These are phyloP conservation scores for Coemansia sp. DNA, from an alignment of 192 early-diverging fungal species.

Conservation along the genomic window DNA sequence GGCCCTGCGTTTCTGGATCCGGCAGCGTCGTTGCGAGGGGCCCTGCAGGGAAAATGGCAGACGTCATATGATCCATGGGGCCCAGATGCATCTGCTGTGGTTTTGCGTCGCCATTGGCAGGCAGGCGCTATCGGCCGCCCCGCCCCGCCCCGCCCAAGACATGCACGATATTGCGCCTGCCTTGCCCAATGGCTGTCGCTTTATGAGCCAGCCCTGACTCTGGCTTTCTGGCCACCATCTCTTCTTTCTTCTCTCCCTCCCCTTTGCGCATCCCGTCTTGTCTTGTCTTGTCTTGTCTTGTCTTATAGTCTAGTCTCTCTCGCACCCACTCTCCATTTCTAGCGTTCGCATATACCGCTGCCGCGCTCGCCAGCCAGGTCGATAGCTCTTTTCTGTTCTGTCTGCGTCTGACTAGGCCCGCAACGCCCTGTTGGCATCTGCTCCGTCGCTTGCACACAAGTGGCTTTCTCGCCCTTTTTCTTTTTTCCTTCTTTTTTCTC, in stretches of 20 bases:
- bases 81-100: conserved; percentile 5
- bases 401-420: neutral
- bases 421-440: neutral
- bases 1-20: neutral
- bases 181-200: no score
- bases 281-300: neutral
- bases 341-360: no score
- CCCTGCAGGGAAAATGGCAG: neutral
- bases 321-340: no score
- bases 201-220: neutral
- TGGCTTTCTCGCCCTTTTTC: neutral
- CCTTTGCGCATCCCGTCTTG: conserved; percentile 4
- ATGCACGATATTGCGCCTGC: neutral
- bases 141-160: neutral
- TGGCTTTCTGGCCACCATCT: conserved; percentile 1
- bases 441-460: neutral
- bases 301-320: no score
- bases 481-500: neutral
- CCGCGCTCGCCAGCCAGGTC: no score
- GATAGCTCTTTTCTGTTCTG: no score
- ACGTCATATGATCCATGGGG: neutral
- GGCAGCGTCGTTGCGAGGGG: neutral
- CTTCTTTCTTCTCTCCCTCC: conserved; percentile 6
- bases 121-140: neutral
- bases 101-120: neutral